These are phyloP conservation scores for Aurinia saxatilis DNA, from an alignment of 345 rosid genomes.

Conservation along the genomic window DNA sequence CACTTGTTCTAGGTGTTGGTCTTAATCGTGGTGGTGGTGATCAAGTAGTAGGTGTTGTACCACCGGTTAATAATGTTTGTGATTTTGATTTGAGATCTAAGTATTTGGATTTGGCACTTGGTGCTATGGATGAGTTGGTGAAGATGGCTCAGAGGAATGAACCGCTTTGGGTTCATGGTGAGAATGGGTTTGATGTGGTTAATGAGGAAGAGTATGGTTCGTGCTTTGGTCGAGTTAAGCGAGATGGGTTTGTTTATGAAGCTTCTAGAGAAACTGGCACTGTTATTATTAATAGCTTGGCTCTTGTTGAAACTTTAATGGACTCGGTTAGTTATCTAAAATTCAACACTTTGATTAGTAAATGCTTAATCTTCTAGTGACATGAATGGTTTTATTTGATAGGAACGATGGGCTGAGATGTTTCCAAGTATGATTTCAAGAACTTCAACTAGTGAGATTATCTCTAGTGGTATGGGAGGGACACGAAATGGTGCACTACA, in stretches of 20 bases:
- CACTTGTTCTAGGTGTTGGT: too few relatives aligned
- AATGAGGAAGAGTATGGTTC: conserved; percentile 71
- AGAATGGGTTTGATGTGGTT: conserved; percentile 44
- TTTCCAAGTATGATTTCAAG: conserved; percentile 86
- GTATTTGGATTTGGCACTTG: conserved; percentile 76
- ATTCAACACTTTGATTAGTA: not conserved
- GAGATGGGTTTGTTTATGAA: conserved; percentile 62
- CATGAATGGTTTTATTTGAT: not conserved
- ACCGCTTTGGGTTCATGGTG: conserved; percentile 79
- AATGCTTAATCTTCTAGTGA: not conserved
- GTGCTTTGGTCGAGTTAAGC: conserved; percentile 59
- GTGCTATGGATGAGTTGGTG: conserved; percentile 88
- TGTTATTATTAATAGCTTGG: conserved; percentile 85
- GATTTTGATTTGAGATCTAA: conserved; percentile 64
- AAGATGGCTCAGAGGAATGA: conserved; percentile 67
- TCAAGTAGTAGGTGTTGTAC: conserved; percentile 12
- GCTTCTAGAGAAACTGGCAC: conserved; percentile 79
- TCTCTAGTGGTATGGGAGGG: conserved; percentile 82
- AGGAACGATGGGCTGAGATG: conserved; percentile 99
- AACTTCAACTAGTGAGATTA: conserved; percentile 64
- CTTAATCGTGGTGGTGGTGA: not conserved
- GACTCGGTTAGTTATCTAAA: conserved; percentile 54
- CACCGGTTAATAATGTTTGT: conserved; percentile 18
- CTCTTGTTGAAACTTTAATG: conserved; percentile 90
- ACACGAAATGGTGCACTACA: conserved; percentile 92